Evolutionary conservation across 768 basidiomycete species (phyloP), one percentile per base, ranked within the genome.

Genomic region (Lentinula lateritia): DNA sequence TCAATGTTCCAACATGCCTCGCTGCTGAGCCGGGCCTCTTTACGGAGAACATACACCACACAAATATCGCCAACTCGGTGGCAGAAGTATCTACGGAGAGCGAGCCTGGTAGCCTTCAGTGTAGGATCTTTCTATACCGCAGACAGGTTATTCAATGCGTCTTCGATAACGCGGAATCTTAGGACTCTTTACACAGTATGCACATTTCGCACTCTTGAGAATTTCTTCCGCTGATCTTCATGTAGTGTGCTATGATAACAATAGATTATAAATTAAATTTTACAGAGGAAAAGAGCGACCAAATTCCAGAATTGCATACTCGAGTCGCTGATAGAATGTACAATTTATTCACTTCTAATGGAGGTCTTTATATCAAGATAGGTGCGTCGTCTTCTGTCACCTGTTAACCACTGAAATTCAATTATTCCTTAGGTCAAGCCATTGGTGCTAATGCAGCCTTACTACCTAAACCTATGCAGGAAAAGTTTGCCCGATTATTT

Each of bases 261-360:
- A 63, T 85, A 61, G 89, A 92, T 76, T 96, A 95, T 77, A 97
- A 98, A 69, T 71, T 89, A 55, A 95, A 95, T 74, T 97, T 96
- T 66, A 86, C 79, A 8, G 86, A 87, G 0, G 81, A 82, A 52
- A 88, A 87, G 62, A 84, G 83, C 0, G 84, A 90, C 32, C 73
- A 78, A 55, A 95, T 96, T 68, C 89, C 91, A 6, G 80, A 84
- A 32, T 75, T 98, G 2, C 95, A 98, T 64, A 84, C 91, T 65
- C 84, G 95, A 48, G 92, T 95, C 9, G 94, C 93, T 0, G 78
- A 86, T 18, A 78, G 93, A 58, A 77, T 98, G 62, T 88, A 84
- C 64, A 75, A 88, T 69, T 79, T 97, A 50, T 84, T 94, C 67
- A 87, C 84, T 0, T 83, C 83, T 43, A 96, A 96, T 72, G 90